Evolutionary conservation across 2,329 filamentous ascomycete species (phyloP).

Genomic region (Drechslerella coelobrocha): DNA sequence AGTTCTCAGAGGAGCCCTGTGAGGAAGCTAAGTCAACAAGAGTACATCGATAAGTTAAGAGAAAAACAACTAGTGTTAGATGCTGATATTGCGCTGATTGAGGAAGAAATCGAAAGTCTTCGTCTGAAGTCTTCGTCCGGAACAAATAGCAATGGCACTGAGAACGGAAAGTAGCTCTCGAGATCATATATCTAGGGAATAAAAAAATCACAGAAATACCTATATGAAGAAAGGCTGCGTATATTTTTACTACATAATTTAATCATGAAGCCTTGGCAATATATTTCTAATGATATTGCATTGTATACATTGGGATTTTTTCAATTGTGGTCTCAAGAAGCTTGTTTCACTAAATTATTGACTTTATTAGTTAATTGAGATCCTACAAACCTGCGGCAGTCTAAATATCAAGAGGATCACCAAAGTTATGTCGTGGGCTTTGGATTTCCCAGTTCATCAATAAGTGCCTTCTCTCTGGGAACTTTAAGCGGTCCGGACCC

Average conservation of each 20-base stretch:
- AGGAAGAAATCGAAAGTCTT: constrained; percentile 42
- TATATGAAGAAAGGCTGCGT: too few species aligned
- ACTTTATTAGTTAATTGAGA: too few species aligned
- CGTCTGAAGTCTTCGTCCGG: constrained; percentile 7
- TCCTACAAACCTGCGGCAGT: too few species aligned
- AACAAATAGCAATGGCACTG: neutral
- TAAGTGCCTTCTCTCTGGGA: constrained; percentile 62
- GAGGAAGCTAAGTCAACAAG: constrained; percentile 18
- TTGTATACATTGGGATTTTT: too few species aligned
- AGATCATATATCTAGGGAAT: too few species aligned
- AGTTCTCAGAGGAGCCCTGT: constrained; percentile 30
- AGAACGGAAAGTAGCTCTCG: neutral
- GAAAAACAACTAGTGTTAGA: constrained; percentile 34
- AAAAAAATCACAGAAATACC: too few species aligned
- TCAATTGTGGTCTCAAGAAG: too few species aligned
- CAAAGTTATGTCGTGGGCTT: constrained; percentile 21
- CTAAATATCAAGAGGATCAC: too few species aligned
- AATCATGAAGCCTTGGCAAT: too few species aligned
- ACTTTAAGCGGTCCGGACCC: constrained; percentile 86
- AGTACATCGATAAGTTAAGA: constrained; percentile 30
- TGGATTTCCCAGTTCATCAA: constrained; percentile 38
- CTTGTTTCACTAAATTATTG: too few species aligned
- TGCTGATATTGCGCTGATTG: constrained; percentile 42
- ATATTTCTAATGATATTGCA: too few species aligned
- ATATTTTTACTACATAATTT: too few species aligned